phyloP scores from a whole-genome alignment of 257 asterid genomes.

The Fraxinus americana region DNA sequence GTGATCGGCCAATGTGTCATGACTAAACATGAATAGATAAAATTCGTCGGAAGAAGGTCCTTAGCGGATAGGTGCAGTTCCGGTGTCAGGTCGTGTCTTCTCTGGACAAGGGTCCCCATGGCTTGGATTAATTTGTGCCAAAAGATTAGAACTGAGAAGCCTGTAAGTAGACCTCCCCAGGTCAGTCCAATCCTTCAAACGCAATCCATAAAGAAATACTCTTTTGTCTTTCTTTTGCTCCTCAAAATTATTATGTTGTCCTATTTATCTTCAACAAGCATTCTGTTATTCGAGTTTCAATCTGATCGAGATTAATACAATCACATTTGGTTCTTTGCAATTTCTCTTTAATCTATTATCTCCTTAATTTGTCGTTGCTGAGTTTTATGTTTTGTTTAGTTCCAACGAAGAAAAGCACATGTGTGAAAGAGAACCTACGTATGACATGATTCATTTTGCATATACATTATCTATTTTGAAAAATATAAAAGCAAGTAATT shows the following conservation, averaged over 20 bases:
- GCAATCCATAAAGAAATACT: background rate
- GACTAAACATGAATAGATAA: background rate
- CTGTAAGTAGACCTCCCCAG: background rate
- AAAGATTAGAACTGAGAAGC: background rate
- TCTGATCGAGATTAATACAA: no score
- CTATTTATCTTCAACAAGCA: background rate
- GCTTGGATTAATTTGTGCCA: background rate
- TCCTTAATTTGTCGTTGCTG: background rate
- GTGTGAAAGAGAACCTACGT: background rate
- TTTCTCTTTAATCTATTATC: background rate
- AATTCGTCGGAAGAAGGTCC: no score
- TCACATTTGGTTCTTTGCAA: background rate
- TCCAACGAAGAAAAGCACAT: background rate
- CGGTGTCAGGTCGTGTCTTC: background rate
- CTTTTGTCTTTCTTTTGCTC: background rate
- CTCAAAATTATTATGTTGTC: background rate
- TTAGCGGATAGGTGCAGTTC: background rate
- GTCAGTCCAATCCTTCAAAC: background rate
- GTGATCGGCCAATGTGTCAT: background rate
- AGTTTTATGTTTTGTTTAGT: no score
- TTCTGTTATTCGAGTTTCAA: no score
- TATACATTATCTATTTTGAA: background rate
- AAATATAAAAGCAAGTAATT: slow-evolving; percentile 15
- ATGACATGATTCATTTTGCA: background rate
- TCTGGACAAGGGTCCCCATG: no score